These are phyloP conservation scores for Dictyostelium firmibasis DNA, from an alignment of 78 protist species.

Conservation along the genomic window DNA sequence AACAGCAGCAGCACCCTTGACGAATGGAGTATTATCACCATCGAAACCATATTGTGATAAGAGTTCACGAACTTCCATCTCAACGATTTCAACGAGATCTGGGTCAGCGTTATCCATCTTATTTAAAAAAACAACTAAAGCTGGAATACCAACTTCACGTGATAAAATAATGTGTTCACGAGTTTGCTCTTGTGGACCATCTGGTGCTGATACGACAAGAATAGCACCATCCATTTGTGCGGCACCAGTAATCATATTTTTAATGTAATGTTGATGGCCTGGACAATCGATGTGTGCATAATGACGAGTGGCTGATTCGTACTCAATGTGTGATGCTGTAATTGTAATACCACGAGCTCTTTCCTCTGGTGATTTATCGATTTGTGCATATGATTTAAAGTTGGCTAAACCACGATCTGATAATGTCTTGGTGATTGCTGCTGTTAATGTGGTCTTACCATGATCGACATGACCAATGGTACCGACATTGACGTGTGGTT, in stretches of 20 bases:
- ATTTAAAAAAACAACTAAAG: conserved; percentile 95
- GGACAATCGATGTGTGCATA: conserved; percentile 98
- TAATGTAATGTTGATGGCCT: conserved; percentile 96
- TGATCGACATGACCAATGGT: conserved; percentile 99
- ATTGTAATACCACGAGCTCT: conserved; percentile 98
- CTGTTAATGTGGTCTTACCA: conserved; percentile 97
- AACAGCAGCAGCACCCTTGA: conserved; percentile 79
- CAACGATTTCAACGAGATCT: conserved; percentile 95
- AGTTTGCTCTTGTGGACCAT: conserved; percentile 98
- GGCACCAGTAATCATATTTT: conserved; percentile 98
- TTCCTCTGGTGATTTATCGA: conserved; percentile 95
- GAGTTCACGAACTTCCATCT: conserved; percentile 93
- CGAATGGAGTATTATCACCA: conserved; percentile 88
- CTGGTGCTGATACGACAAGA: conserved; percentile 94
- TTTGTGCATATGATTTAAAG: conserved; percentile 88
- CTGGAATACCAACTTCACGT: conserved; percentile 91
- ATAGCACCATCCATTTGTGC: conserved; percentile 98
- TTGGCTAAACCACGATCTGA: conserved; percentile 81
- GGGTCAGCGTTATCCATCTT: conserved; percentile 93
- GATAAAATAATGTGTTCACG: conserved; percentile 97
- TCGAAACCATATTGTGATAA: conserved; percentile 91
- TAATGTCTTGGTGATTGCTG: conserved; percentile 95
- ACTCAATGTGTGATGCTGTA: conserved; percentile 95
- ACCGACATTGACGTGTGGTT: conserved; percentile 98
- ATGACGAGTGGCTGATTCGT: conserved; percentile 91